Evolutionary conservation across 257 asterid genomes (phyloP).

Genomic region (Nyctanthes arbortristis): DNA sequence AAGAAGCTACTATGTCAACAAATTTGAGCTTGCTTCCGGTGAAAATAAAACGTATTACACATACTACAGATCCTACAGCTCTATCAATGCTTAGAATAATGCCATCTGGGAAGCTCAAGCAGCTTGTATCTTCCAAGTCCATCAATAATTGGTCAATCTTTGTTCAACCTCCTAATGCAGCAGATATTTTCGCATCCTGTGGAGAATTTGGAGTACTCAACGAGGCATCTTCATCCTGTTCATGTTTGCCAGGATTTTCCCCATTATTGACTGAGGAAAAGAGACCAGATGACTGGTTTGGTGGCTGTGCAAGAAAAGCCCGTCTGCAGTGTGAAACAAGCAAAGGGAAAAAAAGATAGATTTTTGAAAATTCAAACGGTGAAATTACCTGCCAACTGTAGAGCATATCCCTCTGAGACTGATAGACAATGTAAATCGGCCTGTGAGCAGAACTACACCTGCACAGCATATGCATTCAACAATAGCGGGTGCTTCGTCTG

Average conservation of each 20-base stretch:
- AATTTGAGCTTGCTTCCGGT: slow-evolving; percentile 6
- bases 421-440: slow-evolving; percentile 23
- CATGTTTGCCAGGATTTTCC: slow-evolving; percentile 36
- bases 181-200: slow-evolving; percentile 23
- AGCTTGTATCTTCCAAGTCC: slow-evolving; percentile 6
- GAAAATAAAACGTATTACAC: slow-evolving; percentile 20
- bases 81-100: slow-evolving; percentile 28
- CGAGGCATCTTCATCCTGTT: slow-evolving; percentile 14
- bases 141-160: slow-evolving; percentile 5
- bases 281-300: neutral
- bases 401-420: slow-evolving; percentile 2
- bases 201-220: slow-evolving; percentile 33
- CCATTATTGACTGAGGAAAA: neutral
- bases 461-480: slow-evolving; percentile 35
- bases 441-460: slow-evolving; percentile 31
- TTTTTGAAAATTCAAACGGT: slow-evolving; percentile 20
- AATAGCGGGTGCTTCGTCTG: slow-evolving; percentile 30
- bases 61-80: neutral
- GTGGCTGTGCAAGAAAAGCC: slow-evolving; percentile 32
- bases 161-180: slow-evolving; percentile 8
- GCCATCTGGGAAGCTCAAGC: slow-evolving; percentile 30
- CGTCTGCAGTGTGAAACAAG: slow-evolving; percentile 29
- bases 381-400: slow-evolving; percentile 20
- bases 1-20: slow-evolving; percentile 22
- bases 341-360: slow-evolving; percentile 18